Conservation (phyloP, 2,329 filamentous ascomycete species). For the Madurella mycetomatis region DNA sequence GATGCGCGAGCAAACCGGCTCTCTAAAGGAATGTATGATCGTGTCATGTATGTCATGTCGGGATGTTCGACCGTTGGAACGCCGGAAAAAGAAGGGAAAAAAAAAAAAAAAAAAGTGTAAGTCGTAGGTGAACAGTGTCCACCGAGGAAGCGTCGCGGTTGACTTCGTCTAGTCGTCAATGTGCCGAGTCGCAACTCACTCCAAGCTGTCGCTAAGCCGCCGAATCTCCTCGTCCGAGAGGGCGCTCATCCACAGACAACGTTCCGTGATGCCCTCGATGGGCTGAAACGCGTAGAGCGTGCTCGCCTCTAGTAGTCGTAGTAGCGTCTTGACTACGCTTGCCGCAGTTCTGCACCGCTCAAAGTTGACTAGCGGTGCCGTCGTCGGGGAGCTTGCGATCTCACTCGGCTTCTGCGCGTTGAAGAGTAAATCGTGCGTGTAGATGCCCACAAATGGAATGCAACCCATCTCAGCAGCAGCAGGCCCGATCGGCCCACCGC, state of each 20-base stretch:
- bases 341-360: slow-evolving; percentile 74
- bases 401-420: slow-evolving; percentile 75
- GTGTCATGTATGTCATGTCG: too few relatives aligned
- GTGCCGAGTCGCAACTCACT: slow-evolving; percentile 30
- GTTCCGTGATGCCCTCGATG: slow-evolving; percentile 70
- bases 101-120: too few relatives aligned
- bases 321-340: slow-evolving; percentile 71
- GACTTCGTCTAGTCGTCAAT: too few relatives aligned
- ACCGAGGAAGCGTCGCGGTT: too few relatives aligned
- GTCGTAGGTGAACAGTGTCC: too few relatives aligned
- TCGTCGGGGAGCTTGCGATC: slow-evolving; percentile 62
- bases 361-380: slow-evolving; percentile 73
- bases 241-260: slow-evolving; percentile 81
- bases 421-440: slow-evolving; percentile 78
- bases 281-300: slow-evolving; percentile 69
- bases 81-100: too few relatives aligned
- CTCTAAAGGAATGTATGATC: background rate
- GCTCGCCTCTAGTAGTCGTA: slow-evolving; percentile 75
- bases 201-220: slow-evolving; percentile 46
- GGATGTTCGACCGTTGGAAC: too few relatives aligned
- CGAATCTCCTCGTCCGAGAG: slow-evolving; percentile 71
- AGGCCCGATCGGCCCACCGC: slow-evolving; percentile 43
- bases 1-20: background rate
- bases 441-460: slow-evolving; percentile 79
- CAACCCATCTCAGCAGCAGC: slow-evolving; percentile 59